Conservation (phyloP, 2,329 filamentous ascomycete species). For the Zymoseptoria tritici region DNA sequence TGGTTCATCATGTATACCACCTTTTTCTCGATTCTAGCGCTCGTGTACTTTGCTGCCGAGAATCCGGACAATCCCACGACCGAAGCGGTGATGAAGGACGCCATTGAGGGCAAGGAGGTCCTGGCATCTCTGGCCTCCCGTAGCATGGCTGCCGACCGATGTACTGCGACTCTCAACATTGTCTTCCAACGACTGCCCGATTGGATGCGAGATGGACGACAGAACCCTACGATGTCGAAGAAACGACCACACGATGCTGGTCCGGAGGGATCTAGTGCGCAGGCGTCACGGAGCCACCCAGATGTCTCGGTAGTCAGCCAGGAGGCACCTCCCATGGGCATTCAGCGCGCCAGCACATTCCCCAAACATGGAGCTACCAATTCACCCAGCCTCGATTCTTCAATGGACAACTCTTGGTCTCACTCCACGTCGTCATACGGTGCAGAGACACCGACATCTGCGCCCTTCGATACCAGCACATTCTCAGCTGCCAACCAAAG, state of each 20-base stretch:
- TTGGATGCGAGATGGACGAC: conserved; percentile 40
- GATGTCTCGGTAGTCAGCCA: conserved; percentile 18
- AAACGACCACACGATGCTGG: conserved; percentile 39
- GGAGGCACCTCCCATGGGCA: conserved; percentile 1
- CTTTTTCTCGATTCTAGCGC: conserved; percentile 71
- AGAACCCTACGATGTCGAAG: conserved; percentile 36
- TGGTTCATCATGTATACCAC: conserved; percentile 84
- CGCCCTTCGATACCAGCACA: conserved; percentile 15
- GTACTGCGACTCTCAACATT: conserved; percentile 66
- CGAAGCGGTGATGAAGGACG: conserved; percentile 76
- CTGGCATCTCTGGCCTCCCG: conserved; percentile 70
- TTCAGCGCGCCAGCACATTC: conserved; percentile 23
- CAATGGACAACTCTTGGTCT: conserved; percentile 12
- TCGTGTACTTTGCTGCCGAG: conserved; percentile 73
- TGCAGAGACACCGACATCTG: conserved; percentile 20
- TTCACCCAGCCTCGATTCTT: conserved; percentile 9
- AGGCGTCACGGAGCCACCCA: conserved; percentile 22
- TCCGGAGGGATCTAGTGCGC: background rate
- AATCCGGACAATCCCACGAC: conserved; percentile 69
- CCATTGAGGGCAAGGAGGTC: conserved; percentile 74
- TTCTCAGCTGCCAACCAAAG: conserved; percentile 10
- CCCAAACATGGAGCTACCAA: conserved; percentile 13
- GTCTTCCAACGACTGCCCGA: conserved; percentile 78
- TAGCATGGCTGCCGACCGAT: conserved; percentile 83
- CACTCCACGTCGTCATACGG: conserved; percentile 19